Percentiles rank a stretch among this genome's conserved stretches.
Conservation (phyloP, 1,139 yeast species). For the Taiozyma sp. region DNA sequence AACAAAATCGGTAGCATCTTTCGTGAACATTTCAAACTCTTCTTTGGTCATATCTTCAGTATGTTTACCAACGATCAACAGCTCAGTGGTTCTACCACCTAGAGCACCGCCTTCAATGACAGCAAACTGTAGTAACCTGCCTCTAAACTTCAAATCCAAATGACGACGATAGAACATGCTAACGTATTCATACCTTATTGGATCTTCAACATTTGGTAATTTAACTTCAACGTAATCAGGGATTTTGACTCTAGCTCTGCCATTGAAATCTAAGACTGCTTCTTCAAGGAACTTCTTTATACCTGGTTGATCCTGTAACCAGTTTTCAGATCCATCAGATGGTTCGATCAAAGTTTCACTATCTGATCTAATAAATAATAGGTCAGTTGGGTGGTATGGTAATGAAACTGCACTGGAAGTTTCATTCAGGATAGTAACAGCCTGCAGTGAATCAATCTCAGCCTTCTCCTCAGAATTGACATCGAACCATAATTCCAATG, state of each 20-base stretch:
- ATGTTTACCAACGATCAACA: slow-evolving; percentile 41
- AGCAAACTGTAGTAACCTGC: slow-evolving; percentile 40
- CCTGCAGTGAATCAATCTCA: slow-evolving; percentile 33
- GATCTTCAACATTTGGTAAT: slow-evolving; percentile 29
- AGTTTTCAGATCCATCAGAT: slow-evolving; percentile 23
- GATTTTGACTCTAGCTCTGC: slow-evolving; percentile 30
- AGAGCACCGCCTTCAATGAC: slow-evolving; percentile 53
- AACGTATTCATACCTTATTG: slow-evolving; percentile 41
- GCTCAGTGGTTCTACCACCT: slow-evolving; percentile 48
- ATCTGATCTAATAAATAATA: slow-evolving; percentile 20
- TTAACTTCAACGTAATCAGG: slow-evolving; percentile 36
- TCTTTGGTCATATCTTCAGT: slow-evolving; percentile 16
- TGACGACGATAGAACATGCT: slow-evolving; percentile 40
- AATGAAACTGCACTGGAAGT: slow-evolving; percentile 13
- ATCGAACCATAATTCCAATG: slow-evolving; percentile 52
- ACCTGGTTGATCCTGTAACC: slow-evolving; percentile 45
- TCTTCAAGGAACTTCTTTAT: slow-evolving; percentile 36
- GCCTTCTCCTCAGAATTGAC: slow-evolving; percentile 39
- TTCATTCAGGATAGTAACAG: slow-evolving; percentile 14
- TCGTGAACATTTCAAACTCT: slow-evolving; percentile 26
- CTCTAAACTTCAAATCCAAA: slow-evolving; percentile 35
- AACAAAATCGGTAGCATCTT: slow-evolving; percentile 25
- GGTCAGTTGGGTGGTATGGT: slow-evolving; percentile 17
- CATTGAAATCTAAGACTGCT: slow-evolving; percentile 37
- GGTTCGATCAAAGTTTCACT: slow-evolving; percentile 14